Evolutionary conservation across 2,329 filamentous ascomycete genomes (phyloP), one percentile per base, ranked within the genome.

Genomic region (Pyricularia sp.): DNA sequence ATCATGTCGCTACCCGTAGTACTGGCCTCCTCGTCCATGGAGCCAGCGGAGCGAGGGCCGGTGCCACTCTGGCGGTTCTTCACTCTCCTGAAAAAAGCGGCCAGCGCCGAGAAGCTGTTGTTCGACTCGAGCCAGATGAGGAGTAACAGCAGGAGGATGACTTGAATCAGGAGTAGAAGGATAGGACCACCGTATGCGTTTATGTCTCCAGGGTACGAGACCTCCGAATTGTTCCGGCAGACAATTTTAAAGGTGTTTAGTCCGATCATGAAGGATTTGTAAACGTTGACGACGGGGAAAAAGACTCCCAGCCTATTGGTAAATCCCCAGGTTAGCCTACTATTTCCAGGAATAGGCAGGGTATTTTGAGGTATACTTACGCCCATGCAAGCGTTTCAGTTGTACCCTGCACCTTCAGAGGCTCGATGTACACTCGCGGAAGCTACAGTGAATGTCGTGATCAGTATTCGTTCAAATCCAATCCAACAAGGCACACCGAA

Each of bases 201-300:
- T 33, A 97, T 87, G 4, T 84, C 87, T 7, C 87, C 90, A 0
- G 93, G 92, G 72, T 92, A 90, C 0, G 83, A 81, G 1, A 89
- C 87, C 25, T 93, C 79, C 20, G 82, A 70, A 25, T 86, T 81
- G 30, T 85, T 88, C 36, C 86, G 84, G 76, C 94, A 97, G 1
- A 92, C 85, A 0, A 92, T 85, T 0, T 91, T 93, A 77, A 97
- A 97, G 2, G 94, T 82, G 75, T 97, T 97, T 67, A 97, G 83
- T 0, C 89, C 84, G 3, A 96, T 80, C 73, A 97, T 91, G 42
- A 97, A 78, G 42, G 42, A 55, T n/a, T 55, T 55, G 42, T n/a
- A 55, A n/a, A 55, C 42, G 42, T 55, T 55, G 5, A 55, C 42
- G 42, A 55, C 17, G 20, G 42, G 42, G 42, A 55, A 55, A 20